phyloP scores from a whole-genome alignment of 1,284 basidiomycete species.

The Cutaneotrichosporon mucoides region DNA sequence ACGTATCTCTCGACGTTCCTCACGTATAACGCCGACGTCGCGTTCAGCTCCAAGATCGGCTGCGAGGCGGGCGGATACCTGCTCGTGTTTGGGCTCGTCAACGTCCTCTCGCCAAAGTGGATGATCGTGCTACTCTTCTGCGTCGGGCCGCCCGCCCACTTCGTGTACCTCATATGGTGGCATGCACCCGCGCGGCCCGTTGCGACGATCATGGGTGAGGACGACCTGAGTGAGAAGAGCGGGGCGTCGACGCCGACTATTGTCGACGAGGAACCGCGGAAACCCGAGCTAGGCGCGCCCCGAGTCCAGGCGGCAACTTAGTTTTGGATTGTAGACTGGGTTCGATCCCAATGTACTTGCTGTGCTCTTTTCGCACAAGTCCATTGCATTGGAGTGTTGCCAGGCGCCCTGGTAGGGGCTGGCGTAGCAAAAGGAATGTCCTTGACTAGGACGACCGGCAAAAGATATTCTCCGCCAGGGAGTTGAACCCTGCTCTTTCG shows the following conservation, averaged over 20 bases:
- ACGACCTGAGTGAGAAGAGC: not conserved
- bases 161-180: slow-evolving; percentile 13
- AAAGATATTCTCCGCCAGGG: no score
- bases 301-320: no score
- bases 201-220: slow-evolving; percentile 3
- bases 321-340: no score
- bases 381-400: no score
- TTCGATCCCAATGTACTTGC: no score
- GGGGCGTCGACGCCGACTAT: not conserved
- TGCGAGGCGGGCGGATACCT: slow-evolving; percentile 18
- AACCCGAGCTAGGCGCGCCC: no score
- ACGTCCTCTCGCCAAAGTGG: slow-evolving; percentile 19
- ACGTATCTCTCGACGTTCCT: slow-evolving; percentile 19
- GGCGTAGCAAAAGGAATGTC: no score
- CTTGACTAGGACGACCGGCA: no score
- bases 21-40: slow-evolving; percentile 18
- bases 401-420: no score
- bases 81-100: slow-evolving; percentile 19
- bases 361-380: no score
- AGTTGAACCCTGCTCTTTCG: no score
- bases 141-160: slow-evolving; percentile 7
- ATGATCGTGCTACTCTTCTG: slow-evolving; percentile 20
- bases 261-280: not conserved
- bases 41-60: slow-evolving; percentile 18
- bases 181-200: slow-evolving; percentile 15